A percentile compares a stretch with the other conserved stretches of the same genome.
Conservation (phyloP, 2,329 filamentous ascomycete genomes). For the Trichoderma pleuroti region DNA sequence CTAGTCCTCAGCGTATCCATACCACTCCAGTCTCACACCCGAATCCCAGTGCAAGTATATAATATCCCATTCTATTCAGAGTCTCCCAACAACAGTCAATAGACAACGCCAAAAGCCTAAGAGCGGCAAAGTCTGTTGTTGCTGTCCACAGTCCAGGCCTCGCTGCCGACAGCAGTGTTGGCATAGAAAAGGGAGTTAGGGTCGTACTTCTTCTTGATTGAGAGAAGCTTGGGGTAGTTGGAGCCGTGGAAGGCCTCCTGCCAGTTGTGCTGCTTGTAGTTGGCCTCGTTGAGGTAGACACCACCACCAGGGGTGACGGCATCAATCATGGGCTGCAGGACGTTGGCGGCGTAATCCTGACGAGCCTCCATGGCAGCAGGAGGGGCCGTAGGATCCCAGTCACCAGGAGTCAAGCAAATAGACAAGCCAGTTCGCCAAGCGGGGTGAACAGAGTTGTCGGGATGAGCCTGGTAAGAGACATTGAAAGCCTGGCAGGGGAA, state of each 20-base stretch:
- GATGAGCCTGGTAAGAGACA: slow-evolving; percentile 20
- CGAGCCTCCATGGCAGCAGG: not conserved
- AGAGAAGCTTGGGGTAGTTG: slow-evolving; percentile 40
- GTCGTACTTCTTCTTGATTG: slow-evolving; percentile 49
- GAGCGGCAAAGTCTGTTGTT: slow-evolving; percentile 24
- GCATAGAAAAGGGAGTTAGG: slow-evolving; percentile 46
- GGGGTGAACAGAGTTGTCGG: slow-evolving; percentile 38
- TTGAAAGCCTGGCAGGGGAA: slow-evolving; percentile 10
- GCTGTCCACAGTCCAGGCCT: slow-evolving; percentile 41
- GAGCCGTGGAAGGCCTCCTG: slow-evolving; percentile 45
- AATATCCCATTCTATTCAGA: not conserved
- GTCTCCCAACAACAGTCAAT: not conserved
- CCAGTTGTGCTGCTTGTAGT: slow-evolving; percentile 45
- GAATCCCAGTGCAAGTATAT: not conserved
- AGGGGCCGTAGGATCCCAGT: not conserved
- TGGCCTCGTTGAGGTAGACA: slow-evolving; percentile 50
- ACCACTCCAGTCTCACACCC: not conserved
- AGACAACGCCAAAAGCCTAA: not conserved
- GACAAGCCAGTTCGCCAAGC: slow-evolving; percentile 29
- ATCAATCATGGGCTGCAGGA: slow-evolving; percentile 26
- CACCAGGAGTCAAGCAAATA: not conserved
- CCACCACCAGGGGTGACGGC: slow-evolving; percentile 37
- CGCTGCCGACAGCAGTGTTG: slow-evolving; percentile 47
- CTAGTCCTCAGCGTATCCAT: not conserved
- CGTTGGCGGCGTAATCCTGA: slow-evolving; percentile 25